These are phyloP conservation scores for Pseudogymnoascus sp. DNA, from an alignment of 2,329 filamentous ascomycete species.

Conservation along the genomic window DNA sequence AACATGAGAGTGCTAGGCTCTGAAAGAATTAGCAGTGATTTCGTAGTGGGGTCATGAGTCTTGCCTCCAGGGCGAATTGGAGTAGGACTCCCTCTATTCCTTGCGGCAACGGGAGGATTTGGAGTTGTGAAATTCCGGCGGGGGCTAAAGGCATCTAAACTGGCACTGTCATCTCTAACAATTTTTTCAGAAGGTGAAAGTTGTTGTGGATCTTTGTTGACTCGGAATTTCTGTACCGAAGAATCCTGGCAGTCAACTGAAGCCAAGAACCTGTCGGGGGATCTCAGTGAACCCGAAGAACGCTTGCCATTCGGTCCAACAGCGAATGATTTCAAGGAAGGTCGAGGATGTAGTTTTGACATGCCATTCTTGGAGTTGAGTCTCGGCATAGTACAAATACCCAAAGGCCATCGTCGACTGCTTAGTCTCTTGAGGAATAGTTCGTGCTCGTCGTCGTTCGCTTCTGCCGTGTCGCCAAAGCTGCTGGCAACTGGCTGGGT, in stretches of 20 bases:
- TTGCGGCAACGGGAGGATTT: slow-evolving; percentile 9
- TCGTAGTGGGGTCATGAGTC: not conserved
- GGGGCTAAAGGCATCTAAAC: slow-evolving; percentile 45
- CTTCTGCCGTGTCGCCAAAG: not conserved
- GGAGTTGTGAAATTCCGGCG: slow-evolving; percentile 24
- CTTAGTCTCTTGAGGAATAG: not conserved
- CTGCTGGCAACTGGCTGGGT: not conserved
- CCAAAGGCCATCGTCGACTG: not conserved
- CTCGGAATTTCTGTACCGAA: slow-evolving; percentile 39
- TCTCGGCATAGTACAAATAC: slow-evolving; percentile 10
- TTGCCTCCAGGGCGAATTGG: slow-evolving; percentile 18
- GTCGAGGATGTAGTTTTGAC: slow-evolving; percentile 18
- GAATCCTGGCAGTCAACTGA: slow-evolving; percentile 25
- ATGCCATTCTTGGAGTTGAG: slow-evolving; percentile 13
- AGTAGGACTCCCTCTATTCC: not conserved
- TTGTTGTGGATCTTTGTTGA: slow-evolving; percentile 39
- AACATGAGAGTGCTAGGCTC: slow-evolving; percentile 27
- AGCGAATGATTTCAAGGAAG: slow-evolving; percentile 19
- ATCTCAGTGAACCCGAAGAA: slow-evolving; percentile 18
- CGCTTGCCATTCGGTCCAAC: slow-evolving; percentile 15
- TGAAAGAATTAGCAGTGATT: slow-evolving; percentile 16
- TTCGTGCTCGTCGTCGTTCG: not conserved
- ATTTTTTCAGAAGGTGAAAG: slow-evolving; percentile 39
- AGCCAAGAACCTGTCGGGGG: slow-evolving; percentile 49
- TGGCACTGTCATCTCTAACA: slow-evolving; percentile 34